These are phyloP conservation scores for Cyberlindnera maclurae DNA, from an alignment of 805 yeast species.

Conservation along the genomic window DNA sequence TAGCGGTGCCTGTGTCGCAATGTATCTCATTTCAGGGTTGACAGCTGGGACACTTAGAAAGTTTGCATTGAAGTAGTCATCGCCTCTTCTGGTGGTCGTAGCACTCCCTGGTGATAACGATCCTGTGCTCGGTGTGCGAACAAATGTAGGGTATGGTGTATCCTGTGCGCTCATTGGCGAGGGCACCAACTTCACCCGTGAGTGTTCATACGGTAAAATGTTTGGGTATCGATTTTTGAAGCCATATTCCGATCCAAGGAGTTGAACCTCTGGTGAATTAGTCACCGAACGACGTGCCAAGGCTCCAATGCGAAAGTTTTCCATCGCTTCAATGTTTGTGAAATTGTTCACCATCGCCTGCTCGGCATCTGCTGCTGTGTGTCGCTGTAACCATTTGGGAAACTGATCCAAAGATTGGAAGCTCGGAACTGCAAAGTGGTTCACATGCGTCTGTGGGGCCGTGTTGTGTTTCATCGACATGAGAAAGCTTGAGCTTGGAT, in stretches of 20 bases:
- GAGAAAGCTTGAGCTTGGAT: slow-evolving; percentile 18
- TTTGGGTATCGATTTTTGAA: slow-evolving; percentile 75
- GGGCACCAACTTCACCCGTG: slow-evolving; percentile 32
- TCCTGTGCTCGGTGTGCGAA: slow-evolving; percentile 2
- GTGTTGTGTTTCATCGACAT: slow-evolving; percentile 18
- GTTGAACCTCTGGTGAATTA: slow-evolving; percentile 21
- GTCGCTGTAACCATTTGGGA: slow-evolving; percentile 43
- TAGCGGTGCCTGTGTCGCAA: slow-evolving; percentile 90
- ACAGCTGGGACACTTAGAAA: slow-evolving; percentile 38
- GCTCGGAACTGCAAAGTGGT: slow-evolving; percentile 8
- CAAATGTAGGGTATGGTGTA: slow-evolving; percentile 7
- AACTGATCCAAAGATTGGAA: slow-evolving; percentile 8
- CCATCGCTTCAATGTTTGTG: slow-evolving; percentile 28
- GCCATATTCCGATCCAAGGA: slow-evolving; percentile 58
- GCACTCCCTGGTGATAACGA: slow-evolving; percentile 24
- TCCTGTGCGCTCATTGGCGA: slow-evolving; percentile 26
- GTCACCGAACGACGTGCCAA: slow-evolving; percentile 9
- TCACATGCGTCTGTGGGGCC: slow-evolving; percentile 7
- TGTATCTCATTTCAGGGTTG: slow-evolving; percentile 40
- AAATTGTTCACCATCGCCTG: slow-evolving; percentile 23
- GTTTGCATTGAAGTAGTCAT: slow-evolving; percentile 47
- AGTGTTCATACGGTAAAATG: slow-evolving; percentile 61
- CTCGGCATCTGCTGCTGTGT: slow-evolving; percentile 20
- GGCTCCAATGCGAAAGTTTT: slow-evolving; percentile 23
- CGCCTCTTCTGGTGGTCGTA: slow-evolving; percentile 4